Evolutionary conservation across 2,329 filamentous ascomycete genomes (phyloP).

Genomic region (Alternaria sp.): DNA sequence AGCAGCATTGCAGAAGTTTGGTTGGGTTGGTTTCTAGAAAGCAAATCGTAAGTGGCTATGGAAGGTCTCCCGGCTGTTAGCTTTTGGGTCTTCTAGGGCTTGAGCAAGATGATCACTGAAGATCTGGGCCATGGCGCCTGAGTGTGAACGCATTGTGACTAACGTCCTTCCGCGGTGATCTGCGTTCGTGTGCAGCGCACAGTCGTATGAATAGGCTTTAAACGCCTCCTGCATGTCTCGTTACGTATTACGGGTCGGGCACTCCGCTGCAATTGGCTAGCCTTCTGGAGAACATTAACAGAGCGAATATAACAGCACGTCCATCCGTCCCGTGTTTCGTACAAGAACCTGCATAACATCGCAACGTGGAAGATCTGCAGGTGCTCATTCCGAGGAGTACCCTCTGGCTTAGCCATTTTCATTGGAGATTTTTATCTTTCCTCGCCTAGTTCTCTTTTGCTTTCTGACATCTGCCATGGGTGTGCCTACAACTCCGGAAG

Average conservation of each 20-base stretch:
- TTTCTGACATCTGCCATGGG: conserved; percentile 25
- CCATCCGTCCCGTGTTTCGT: not conserved
- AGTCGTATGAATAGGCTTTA: conserved; percentile 5
- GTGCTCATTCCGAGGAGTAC: not conserved
- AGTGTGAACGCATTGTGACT: conserved; percentile 12
- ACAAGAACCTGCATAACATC: conserved; percentile 6
- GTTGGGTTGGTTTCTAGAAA: not conserved
- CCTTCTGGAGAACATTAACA: conserved; percentile 4
- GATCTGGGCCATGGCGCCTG: not conserved
- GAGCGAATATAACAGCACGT: conserved; percentile 16
- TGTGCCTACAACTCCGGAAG: conserved; percentile 14
- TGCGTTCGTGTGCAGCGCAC: conserved; percentile 6
- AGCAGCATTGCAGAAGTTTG: not conserved
- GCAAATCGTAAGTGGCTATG: not conserved
- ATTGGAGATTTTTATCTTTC: not conserved
- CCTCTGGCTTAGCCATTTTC: not conserved
- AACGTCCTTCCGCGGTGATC: not conserved
- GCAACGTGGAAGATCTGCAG: not conserved
- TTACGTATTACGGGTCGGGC: conserved; percentile 4
- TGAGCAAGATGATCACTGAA: not conserved
- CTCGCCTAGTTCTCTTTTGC: conserved; percentile 4
- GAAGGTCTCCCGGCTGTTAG: not conserved
- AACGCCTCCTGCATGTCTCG: conserved; percentile 11
- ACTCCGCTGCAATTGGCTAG: conserved; percentile 1
- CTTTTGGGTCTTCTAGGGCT: not conserved